Conservation (phyloP, 176 grass and related monocot species). For the Paspalum notatum region DNA sequence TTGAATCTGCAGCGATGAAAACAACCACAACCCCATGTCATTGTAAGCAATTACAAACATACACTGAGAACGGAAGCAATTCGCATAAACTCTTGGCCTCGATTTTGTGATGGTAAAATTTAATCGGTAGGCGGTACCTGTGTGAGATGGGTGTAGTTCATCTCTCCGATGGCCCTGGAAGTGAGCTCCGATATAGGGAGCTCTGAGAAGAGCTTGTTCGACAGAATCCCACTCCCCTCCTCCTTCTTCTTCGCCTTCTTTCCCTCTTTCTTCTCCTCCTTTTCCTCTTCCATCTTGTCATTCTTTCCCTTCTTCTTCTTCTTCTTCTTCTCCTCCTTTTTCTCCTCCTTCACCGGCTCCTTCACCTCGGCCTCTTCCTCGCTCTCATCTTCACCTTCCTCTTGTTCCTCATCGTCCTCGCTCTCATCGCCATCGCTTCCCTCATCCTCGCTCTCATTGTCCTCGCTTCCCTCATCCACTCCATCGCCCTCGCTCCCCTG, state of each 20-base stretch:
- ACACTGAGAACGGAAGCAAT: neutral
- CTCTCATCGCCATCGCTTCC: neutral
- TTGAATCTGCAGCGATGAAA: conserved; percentile 67
- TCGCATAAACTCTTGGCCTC: neutral
- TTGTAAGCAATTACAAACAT: neutral
- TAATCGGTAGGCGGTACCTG: conserved; percentile 39
- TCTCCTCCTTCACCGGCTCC: neutral
- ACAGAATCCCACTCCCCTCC: conserved; percentile 44
- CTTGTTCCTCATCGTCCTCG: neutral
- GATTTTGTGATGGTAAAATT: neutral
- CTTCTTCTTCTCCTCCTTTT: neutral
- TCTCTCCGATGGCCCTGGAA: conserved; percentile 63
- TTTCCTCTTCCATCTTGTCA: neutral
- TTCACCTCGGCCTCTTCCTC: neutral
- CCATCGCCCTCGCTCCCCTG: neutral
- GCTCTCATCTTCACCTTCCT: neutral
- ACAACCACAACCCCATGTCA: neutral
- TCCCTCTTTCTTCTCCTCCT: neutral
- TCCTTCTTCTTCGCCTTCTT: conserved; percentile 1
- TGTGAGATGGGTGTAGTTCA: conserved; percentile 73
- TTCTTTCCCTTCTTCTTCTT: neutral
- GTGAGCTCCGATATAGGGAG: conserved; percentile 71
- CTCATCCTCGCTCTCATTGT: neutral
- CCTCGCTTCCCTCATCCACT: neutral
- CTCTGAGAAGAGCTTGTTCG: conserved; percentile 61